Evolutionary conservation across 2,329 filamentous ascomycete genomes (phyloP).

Genomic region (Beauveria caledonica): DNA sequence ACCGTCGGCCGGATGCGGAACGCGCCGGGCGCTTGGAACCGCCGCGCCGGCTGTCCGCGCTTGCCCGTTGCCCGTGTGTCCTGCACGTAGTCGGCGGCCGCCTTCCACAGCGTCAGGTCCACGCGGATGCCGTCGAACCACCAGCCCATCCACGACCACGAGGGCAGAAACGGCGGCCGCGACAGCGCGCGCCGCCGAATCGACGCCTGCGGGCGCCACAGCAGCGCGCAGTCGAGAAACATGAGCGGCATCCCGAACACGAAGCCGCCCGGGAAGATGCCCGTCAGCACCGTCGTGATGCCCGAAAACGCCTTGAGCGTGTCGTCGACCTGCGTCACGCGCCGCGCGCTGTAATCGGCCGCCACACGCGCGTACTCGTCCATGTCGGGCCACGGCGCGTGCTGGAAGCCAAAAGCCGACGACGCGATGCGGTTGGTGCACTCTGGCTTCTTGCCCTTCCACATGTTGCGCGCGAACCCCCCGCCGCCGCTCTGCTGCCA

Average conservation of each 20-base stretch:
- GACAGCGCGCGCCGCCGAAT: conserved; percentile 31
- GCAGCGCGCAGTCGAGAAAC: conserved; percentile 36
- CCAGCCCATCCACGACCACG: conserved; percentile 42
- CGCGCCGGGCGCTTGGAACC: conserved; percentile 28
- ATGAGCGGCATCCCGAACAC: conserved; percentile 38
- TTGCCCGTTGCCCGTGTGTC: conserved; percentile 24
- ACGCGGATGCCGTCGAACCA: conserved; percentile 36
- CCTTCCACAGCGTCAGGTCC: conserved; percentile 34
- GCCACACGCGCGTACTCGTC: conserved; percentile 37
- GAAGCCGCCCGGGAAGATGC: conserved; percentile 34
- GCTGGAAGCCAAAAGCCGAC: conserved; percentile 30
- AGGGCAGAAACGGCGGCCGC: conserved; percentile 31
- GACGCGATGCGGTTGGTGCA: conserved; percentile 25
- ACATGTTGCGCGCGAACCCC: neutral
- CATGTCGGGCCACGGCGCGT: conserved; percentile 36
- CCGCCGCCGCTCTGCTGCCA: conserved; percentile 26
- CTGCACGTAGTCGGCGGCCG: conserved; percentile 35
- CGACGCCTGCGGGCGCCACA: conserved; percentile 37
- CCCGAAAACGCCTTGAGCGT: conserved; percentile 35
- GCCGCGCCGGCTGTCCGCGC: conserved; percentile 24
- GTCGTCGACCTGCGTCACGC: conserved; percentile 32
- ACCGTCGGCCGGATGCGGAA: conserved; percentile 32
- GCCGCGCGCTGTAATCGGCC: conserved; percentile 34
- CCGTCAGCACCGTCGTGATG: conserved; percentile 34
- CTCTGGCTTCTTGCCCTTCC: conserved; percentile 21